A percentile compares a stretch with the other conserved stretches of the same genome.
phyloP scores from a whole-genome alignment of 495 filamentous ascomycete species.

The Hamigera avellanea region DNA sequence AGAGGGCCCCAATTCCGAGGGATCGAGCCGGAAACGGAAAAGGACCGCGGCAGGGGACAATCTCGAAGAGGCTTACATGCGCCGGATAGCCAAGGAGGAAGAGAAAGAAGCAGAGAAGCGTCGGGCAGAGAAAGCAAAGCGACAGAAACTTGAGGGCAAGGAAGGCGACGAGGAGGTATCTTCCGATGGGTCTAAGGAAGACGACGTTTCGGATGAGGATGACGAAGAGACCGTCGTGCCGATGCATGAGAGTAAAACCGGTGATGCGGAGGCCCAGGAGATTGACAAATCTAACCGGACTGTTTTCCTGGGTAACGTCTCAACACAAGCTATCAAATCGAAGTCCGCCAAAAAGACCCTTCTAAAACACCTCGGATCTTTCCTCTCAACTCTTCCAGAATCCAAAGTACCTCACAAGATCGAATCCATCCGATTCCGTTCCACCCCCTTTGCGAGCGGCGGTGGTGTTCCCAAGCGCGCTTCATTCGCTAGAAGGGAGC shows the following conservation, averaged over 20 bases:
- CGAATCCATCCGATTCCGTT: conserved; percentile 86
- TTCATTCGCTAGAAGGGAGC: conserved; percentile 67
- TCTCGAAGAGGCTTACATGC: conserved; percentile 72
- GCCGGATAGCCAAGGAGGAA: conserved; percentile 52
- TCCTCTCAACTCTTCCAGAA: conserved; percentile 35
- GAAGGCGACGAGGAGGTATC: conserved; percentile 6
- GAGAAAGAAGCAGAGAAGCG: conserved; percentile 36
- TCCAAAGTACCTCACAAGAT: conserved; percentile 51
- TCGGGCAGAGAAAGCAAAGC: conserved; percentile 10
- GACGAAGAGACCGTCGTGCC: conserved; percentile 20
- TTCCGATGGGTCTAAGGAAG: conserved; percentile 14
- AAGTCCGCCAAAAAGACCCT: conserved; percentile 69
- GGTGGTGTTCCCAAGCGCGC: conserved; percentile 79
- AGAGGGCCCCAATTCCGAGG: conserved; percentile 12
- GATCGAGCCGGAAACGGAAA: conserved; percentile 63
- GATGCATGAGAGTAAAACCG: conserved; percentile 45
- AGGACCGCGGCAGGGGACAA: conserved; percentile 57
- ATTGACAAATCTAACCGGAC: conserved; percentile 81
- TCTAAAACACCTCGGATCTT: conserved; percentile 51
- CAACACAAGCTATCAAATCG: conserved; percentile 66
- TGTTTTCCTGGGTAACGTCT: conserved; percentile 89
- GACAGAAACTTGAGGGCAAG: conserved; percentile 7
- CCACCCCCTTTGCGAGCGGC: conserved; percentile 62
- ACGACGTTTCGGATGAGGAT: conserved; percentile 9
- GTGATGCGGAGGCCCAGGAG: conserved; percentile 36